These are phyloP conservation scores for Fomitopsis betulina DNA, from an alignment of 1,284 basidiomycete genomes.

Conservation along the genomic window DNA sequence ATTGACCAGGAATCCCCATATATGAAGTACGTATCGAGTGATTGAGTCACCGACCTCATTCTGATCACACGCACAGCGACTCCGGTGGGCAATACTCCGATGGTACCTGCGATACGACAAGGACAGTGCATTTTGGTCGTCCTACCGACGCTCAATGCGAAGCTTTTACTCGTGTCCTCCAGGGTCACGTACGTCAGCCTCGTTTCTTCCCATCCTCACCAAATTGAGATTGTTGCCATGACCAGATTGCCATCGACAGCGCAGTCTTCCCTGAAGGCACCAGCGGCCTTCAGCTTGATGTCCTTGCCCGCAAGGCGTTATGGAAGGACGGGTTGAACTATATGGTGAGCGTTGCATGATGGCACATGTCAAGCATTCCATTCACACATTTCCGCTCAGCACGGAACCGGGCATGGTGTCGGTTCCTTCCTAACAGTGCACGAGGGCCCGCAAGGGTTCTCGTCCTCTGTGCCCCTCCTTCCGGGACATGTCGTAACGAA, in stretches of 20 bases:
- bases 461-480: slow-evolving; percentile 58
- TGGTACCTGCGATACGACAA: slow-evolving; percentile 91
- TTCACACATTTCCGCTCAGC: slow-evolving; percentile 38
- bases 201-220: slow-evolving; percentile 1
- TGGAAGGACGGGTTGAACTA: slow-evolving; percentile 91
- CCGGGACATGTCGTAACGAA: slow-evolving; percentile 90
- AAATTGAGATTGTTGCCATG: slow-evolving; percentile 9
- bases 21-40: slow-evolving; percentile 66
- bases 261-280: slow-evolving; percentile 89
- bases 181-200: slow-evolving; percentile 78
- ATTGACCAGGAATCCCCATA: slow-evolving; percentile 83
- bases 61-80: slow-evolving; percentile 46
- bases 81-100: slow-evolving; percentile 89
- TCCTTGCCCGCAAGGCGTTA: slow-evolving; percentile 79
- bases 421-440: slow-evolving; percentile 80
- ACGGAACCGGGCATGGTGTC: slow-evolving; percentile 82
- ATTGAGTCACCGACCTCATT: slow-evolving; percentile 5
- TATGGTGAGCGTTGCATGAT: slow-evolving; percentile 39
- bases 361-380: slow-evolving; percentile 4
- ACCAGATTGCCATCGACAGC: slow-evolving; percentile 84
- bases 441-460: slow-evolving; percentile 73
- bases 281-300: slow-evolving; percentile 76
- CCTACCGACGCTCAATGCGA: slow-evolving; percentile 80
- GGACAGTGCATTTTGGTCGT: slow-evolving; percentile 86
- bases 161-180: slow-evolving; percentile 91